A percentile compares a stretch with the other conserved stretches of the same genome.
Conservation (phyloP, 73 alveolate species). For the Tetrahymena elliotti region DNA sequence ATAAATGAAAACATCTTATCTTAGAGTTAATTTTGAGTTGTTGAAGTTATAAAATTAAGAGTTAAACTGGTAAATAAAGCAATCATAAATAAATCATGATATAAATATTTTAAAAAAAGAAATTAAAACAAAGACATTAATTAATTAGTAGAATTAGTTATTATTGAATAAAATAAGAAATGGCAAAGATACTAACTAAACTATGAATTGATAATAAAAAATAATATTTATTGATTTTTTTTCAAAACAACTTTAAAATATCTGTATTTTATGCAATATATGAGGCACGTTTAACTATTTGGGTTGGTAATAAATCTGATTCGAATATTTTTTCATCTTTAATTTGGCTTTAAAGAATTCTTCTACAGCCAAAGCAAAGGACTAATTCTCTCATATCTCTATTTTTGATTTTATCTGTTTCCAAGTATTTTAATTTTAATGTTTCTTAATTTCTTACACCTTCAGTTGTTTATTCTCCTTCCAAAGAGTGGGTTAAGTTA, state of each 20-base stretch:
- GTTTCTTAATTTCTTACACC: background rate
- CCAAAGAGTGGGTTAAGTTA: background rate
- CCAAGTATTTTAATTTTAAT: background rate
- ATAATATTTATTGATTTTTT: no score
- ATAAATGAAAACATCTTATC: no score
- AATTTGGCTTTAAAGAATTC: background rate
- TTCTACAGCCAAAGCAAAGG: background rate
- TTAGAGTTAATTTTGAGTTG: no score
- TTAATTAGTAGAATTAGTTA: no score
- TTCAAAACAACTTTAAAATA: background rate
- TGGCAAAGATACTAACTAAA: no score
- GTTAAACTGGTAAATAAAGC: no score
- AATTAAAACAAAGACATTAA: no score
- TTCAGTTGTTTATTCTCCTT: background rate
- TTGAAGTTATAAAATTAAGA: no score
- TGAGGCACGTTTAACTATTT: background rate
- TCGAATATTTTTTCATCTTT: background rate
- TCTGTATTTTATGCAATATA: background rate
- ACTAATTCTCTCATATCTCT: background rate
- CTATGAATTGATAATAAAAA: no score
- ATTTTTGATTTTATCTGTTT: background rate
- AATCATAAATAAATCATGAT: no score
- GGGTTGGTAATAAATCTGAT: background rate
- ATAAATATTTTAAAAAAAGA: no score
- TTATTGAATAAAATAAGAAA: no score